These are phyloP conservation scores for Thermomyces lanuginosus DNA, from an alignment of 2,329 filamentous ascomycete species.

Conservation along the genomic window DNA sequence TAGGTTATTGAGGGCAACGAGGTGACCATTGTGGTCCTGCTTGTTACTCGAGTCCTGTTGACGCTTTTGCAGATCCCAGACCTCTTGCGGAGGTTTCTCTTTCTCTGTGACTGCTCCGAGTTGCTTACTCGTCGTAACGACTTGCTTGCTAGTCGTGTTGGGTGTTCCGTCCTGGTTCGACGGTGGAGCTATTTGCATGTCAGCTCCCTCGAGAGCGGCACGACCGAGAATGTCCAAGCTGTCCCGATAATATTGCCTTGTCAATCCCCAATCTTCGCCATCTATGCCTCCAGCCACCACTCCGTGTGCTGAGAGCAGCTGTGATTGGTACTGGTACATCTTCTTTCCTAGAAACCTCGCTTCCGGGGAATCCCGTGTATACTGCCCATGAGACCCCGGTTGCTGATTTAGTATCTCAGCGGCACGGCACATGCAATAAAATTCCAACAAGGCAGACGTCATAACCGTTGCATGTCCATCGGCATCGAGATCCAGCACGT, in stretches of 20 bases:
- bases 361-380: constrained; percentile 27
- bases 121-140: no score
- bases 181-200: constrained; percentile 11
- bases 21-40: constrained; percentile 11
- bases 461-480: constrained; percentile 26
- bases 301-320: constrained; percentile 26
- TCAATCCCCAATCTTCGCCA: constrained; percentile 20
- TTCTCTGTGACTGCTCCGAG: no score
- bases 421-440: constrained; percentile 29
- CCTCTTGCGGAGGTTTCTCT: constrained; percentile 3
- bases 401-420: constrained; percentile 29
- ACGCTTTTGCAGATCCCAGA: constrained; percentile 10
- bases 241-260: constrained; percentile 27
- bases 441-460: constrained; percentile 29
- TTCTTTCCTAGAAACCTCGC: constrained; percentile 25
- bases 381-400: constrained; percentile 17
- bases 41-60: constrained; percentile 8
- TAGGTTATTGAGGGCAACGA: constrained; percentile 11
- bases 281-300: constrained; percentile 24
- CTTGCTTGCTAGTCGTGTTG: no score
- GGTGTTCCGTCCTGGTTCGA: constrained; percentile 8
- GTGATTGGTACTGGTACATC: constrained; percentile 27
- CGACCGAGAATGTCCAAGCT: constrained; percentile 27
- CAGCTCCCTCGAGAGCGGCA: constrained; percentile 20
- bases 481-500: constrained; percentile 15